A percentile compares a stretch with the other conserved stretches of the same genome.
Conservation (phyloP, 148 eudicot genomes). For the Simmondsia chinensis region DNA sequence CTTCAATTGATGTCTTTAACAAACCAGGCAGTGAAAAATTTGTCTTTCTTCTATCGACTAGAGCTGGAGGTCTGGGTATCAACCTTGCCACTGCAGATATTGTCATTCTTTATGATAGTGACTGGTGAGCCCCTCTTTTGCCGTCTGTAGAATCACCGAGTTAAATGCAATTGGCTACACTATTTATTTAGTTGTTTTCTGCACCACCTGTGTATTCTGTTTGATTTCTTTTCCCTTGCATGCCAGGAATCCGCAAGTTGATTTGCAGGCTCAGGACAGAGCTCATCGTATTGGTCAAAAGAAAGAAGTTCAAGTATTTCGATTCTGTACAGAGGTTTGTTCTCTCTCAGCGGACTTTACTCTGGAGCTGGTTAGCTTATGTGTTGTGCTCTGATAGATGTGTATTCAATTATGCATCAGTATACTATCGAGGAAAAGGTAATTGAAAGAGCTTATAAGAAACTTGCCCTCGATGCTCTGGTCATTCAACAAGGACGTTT, state of each 20-base stretch:
- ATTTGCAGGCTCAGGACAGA: slow-evolving; percentile 97
- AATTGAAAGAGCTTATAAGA: slow-evolving; percentile 94
- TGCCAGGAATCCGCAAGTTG: slow-evolving; percentile 97
- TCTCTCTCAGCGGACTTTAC: not conserved
- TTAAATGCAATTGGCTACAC: not conserved
- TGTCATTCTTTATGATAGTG: slow-evolving; percentile 96
- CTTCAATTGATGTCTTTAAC: slow-evolving; percentile 82
- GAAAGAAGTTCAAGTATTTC: slow-evolving; percentile 99
- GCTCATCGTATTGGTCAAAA: slow-evolving; percentile 99
- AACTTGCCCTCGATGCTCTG: slow-evolving; percentile 98
- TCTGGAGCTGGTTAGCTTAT: no score
- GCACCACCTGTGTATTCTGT: not conserved
- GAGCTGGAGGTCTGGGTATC: slow-evolving; percentile 99
- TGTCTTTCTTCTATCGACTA: slow-evolving; percentile 82
- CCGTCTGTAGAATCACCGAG: not conserved
- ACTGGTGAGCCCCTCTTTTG: slow-evolving; percentile 56
- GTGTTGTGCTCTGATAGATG: no score
- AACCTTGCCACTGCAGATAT: slow-evolving; percentile 99
- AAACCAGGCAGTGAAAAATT: slow-evolving; percentile 97
- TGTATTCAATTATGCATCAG: no score
- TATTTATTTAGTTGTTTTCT: not conserved
- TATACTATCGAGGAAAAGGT: slow-evolving; percentile 96
- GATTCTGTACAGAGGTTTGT: slow-evolving; percentile 96
- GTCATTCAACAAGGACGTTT: slow-evolving; percentile 98
- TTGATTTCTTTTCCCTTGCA: not conserved